phyloP scores from a whole-genome alignment of 2,329 filamentous ascomycete genomes.

The Colletotrichum tropicicola region DNA sequence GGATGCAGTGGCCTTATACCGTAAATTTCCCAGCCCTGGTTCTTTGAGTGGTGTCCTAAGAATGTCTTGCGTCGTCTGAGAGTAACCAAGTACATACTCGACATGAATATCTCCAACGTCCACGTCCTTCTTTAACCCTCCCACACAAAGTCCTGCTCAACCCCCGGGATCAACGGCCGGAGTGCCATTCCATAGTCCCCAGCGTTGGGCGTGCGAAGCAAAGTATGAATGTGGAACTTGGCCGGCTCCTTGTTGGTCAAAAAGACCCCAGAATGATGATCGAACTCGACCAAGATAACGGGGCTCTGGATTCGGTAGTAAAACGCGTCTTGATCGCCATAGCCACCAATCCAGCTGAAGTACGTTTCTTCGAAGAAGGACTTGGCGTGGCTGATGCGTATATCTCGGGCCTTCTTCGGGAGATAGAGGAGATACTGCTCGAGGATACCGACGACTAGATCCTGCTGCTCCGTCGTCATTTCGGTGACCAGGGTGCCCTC shows the following conservation, averaged over 20 bases:
- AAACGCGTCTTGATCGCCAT: slow-evolving; percentile 72
- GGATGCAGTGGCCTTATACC: no score
- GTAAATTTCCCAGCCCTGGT: no score
- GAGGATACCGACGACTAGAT: slow-evolving; percentile 65
- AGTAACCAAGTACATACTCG: not conserved
- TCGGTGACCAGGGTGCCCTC: slow-evolving; percentile 69
- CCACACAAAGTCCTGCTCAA: slow-evolving; percentile 53
- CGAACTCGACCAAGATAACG: slow-evolving; percentile 79
- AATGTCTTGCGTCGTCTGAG: no score
- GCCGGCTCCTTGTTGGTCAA: slow-evolving; percentile 76
- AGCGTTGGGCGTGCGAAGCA: slow-evolving; percentile 76
- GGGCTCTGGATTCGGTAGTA: slow-evolving; percentile 83
- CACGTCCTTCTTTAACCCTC: slow-evolving; percentile 38
- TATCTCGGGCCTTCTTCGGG: slow-evolving; percentile 61
- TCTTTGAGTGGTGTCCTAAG: no score
- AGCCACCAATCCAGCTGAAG: slow-evolving; percentile 82
- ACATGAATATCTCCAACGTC: not conserved
- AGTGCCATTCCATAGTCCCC: slow-evolving; percentile 77
- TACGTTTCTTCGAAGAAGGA: slow-evolving; percentile 74
- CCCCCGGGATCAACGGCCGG: slow-evolving; percentile 44
- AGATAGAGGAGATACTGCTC: slow-evolving; percentile 75
- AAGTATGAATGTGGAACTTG: slow-evolving; percentile 83
- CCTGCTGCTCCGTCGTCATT: slow-evolving; percentile 58
- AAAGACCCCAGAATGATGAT: slow-evolving; percentile 83
- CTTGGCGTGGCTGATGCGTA: slow-evolving; percentile 64